These are phyloP conservation scores for Thinopyrum elongatum DNA, from an alignment of 176 grass and related monocot species.

Conservation along the genomic window DNA sequence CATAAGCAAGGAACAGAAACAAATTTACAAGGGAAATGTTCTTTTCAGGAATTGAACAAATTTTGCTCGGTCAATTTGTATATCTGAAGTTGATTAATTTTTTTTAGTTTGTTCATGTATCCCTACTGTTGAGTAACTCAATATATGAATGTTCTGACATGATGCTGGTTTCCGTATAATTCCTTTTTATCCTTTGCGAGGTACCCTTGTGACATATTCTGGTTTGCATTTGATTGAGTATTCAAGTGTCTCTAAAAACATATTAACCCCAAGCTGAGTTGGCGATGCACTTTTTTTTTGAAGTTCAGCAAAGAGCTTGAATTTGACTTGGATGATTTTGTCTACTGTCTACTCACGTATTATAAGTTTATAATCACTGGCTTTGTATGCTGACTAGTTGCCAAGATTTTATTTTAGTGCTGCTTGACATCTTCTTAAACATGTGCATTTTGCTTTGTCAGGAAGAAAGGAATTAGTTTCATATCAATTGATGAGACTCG, in stretches of 20 bases:
- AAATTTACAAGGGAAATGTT: not conserved
- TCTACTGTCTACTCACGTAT: not conserved
- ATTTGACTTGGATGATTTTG: not conserved
- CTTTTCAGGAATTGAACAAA: conserved; percentile 6
- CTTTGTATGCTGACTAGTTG: not conserved
- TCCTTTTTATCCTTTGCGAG: not conserved
- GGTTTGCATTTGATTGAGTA: not conserved
- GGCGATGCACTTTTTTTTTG: not conserved
- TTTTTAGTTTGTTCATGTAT: not conserved
- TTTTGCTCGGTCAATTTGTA: not conserved
- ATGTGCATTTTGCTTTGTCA: conserved; percentile 30
- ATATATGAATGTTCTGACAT: conserved; percentile 10
- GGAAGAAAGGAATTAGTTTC: conserved; percentile 90
- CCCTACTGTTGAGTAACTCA: not conserved
- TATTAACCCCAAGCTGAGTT: not conserved
- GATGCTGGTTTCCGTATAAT: not conserved
- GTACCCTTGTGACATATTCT: not conserved
- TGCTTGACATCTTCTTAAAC: not conserved
- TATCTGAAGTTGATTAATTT: not conserved
- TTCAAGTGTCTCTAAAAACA: not conserved
- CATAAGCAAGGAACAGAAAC: not conserved
- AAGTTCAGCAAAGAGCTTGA: not conserved
- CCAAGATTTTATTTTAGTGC: not conserved
- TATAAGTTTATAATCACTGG: not conserved
- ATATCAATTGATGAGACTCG: conserved; percentile 63